Evolutionary conservation across 257 asterid genomes (phyloP), one percentile per base, ranked within the genome.

Genomic region (Verbena officinalis): DNA sequence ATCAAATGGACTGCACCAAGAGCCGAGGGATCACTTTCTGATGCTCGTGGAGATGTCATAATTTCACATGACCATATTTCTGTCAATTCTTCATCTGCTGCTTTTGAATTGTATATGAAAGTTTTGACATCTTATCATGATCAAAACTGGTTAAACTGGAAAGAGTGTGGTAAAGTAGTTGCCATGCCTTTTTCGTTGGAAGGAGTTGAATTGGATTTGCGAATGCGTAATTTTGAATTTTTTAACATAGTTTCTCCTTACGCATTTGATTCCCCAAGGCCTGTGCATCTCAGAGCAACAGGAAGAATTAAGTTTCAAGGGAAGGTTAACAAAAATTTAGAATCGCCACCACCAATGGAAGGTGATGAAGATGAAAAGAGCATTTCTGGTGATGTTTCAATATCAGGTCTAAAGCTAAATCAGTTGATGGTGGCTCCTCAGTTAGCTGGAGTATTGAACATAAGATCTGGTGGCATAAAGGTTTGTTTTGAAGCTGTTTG

Each of bases 11-110:
- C 87, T 40, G 99, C 99, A 38, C 97, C 96, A 62, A 86, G 79
- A 82, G 97, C 99, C 59, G 97, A 90, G 79, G 96, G 99, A 62
- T 94, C 99, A 64, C 87, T 94, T 70, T 78, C 87, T 63, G 99
- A 90, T 88, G 99, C 99, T 56, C 99, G 97, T 70, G 99, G 99
- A 75, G 99, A 94, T 84, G 85, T 94, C 74, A 88, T 94, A 78
- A 83, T 94, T 69, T 85, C 96, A 51, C 96, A 86, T 33, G 97
- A 94, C 76, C 80, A 86, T 75, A 88, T 94, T 39, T 83, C 85
- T 59, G 73, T 94, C 73, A 90, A 75, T 80, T 94, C 99, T 75
- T 90, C 97, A 59, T 94, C 99, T 69, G 81, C 88, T 80, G 96
- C 97, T 60, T 90, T 90, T 86, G 97, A 94, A 71, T 76, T 94